Base-by-base conservation (phyloP, 192 early-diverging fungal species). In the Entomortierella lignicola region DNA sequence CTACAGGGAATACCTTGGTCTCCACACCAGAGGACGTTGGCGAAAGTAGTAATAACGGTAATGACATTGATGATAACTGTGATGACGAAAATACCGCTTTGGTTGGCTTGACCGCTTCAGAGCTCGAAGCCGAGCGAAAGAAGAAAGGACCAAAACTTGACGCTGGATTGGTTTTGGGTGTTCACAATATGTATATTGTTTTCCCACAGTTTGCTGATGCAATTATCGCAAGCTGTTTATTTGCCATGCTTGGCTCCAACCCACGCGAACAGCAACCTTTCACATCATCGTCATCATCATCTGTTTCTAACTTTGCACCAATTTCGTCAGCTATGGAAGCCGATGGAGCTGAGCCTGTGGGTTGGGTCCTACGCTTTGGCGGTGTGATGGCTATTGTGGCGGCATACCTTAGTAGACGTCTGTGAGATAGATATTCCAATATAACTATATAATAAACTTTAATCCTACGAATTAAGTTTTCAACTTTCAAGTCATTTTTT, bases 101-200 rank as follows among this genome's bases (percentile, higher is more conserved):
- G 12, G 23, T 39, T 34, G 63, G 63, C 42, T 31, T 58, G 23
- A 50, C 61, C 15, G 32, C 34, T 17, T 37, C 55, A 18, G 60
- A 63, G 12, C 31, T 63, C 31, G 70, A 64, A 18, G 32, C 32
- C 8, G 60, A 64, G 26, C 37, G 66, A n/a, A 54, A 37, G 43
- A 29, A 43, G 1, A n/a, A 13, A 29, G 55, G 55, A 8, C 62
- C 62, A 4, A 47, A 65, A 21, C 51, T 80, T 21, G 82, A 75
- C 51, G 88, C 92, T 0, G 93, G 93, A 25, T 87, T 94, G 50
- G 89, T 96, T 13, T 83, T 98, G 43, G 98, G 96, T 2, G 94
- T 98, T 26, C 95, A 97, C 82, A 99, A 99, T 75, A 92, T 98
- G 72, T 97, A 95, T 73, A 92, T 97, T 57, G 94, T 96, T 6